These are phyloP conservation scores for Malbranchea cinnamomea DNA, from an alignment of 2,329 filamentous ascomycete species.

Conservation along the genomic window DNA sequence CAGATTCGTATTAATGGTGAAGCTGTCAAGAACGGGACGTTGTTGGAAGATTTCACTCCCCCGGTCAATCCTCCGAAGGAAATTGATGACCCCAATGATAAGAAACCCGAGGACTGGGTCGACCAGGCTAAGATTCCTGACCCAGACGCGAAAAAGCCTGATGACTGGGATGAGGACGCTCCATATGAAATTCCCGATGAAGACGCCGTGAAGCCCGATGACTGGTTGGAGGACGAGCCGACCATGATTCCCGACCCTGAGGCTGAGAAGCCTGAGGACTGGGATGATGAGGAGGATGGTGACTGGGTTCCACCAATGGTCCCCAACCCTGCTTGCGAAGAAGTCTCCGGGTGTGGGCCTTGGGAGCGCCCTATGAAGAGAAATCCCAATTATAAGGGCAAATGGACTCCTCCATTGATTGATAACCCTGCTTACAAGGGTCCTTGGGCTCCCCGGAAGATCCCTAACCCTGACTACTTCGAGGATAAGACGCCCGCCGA, in stretches of 20 bases:
- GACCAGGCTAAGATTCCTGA: slow-evolving; percentile 84
- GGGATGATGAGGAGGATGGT: slow-evolving; percentile 98
- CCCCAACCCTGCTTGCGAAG: slow-evolving; percentile 89
- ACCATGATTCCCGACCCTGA: slow-evolving; percentile 76
- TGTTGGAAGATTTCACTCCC: slow-evolving; percentile 85
- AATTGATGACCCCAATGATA: slow-evolving; percentile 88
- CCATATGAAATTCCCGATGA: slow-evolving; percentile 92
- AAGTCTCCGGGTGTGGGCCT: slow-evolving; percentile 81
- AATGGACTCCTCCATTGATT: slow-evolving; percentile 83
- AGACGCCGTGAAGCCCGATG: slow-evolving; percentile 77
- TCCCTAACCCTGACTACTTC: slow-evolving; percentile 88
- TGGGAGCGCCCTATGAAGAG: slow-evolving; percentile 86
- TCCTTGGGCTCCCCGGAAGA: slow-evolving; percentile 85
- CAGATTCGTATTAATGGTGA: slow-evolving; percentile 85
- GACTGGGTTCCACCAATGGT: slow-evolving; percentile 88
- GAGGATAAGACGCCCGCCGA: slow-evolving; percentile 95
- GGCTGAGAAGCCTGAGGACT: slow-evolving; percentile 94
- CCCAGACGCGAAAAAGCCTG: slow-evolving; percentile 86
- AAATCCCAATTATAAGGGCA: slow-evolving; percentile 98
- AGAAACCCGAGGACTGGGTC: slow-evolving; percentile 91
- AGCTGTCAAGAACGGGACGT: slow-evolving; percentile 71
- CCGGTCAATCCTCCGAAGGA: slow-evolving; percentile 88
- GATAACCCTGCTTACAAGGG: slow-evolving; percentile 99
- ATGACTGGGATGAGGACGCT: slow-evolving; percentile 98
- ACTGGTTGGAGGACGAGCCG: slow-evolving; percentile 90